Evolutionary conservation across 179 eudicot genomes (phyloP).

Genomic region (Nepenthes alata): DNA sequence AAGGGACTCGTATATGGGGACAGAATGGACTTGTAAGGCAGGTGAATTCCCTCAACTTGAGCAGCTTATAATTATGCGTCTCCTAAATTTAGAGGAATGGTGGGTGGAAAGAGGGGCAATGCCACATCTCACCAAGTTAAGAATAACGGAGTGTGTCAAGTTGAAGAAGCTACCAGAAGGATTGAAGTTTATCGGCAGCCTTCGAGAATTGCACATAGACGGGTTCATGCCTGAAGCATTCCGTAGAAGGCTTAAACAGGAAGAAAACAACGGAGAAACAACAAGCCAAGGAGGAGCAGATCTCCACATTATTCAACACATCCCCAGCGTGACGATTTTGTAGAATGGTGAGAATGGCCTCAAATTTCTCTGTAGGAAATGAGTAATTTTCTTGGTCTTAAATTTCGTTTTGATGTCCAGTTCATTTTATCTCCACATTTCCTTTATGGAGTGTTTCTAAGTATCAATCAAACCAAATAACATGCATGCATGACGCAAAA

Average conservation of each 20-base stretch:
- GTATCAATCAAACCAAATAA: too few relatives aligned
- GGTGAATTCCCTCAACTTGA: slow-evolving; percentile 23
- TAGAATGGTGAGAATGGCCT: too few relatives aligned
- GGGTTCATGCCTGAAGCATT: neutral
- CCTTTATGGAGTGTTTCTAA: too few relatives aligned
- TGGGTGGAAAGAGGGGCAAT: slow-evolving; percentile 23
- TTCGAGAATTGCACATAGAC: slow-evolving; percentile 8
- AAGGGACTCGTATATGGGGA: neutral
- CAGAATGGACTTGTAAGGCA: neutral
- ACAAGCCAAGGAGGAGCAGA: slow-evolving; percentile 8
- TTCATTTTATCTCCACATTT: too few relatives aligned
- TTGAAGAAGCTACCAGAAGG: slow-evolving; percentile 20
- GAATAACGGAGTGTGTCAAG: slow-evolving; percentile 4
- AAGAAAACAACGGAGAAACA: neutral
- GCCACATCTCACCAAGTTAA: slow-evolving; percentile 14
- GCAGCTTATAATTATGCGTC: slow-evolving; percentile 6
- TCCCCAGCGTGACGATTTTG: neutral
- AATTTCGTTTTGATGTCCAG: too few relatives aligned
- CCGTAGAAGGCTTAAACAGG: neutral
- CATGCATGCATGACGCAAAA: too few relatives aligned
- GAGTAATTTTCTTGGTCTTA: too few relatives aligned
- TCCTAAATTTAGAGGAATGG: slow-evolving; percentile 15
- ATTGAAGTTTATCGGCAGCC: slow-evolving; percentile 12
- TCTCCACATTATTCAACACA: slow-evolving; percentile 6
- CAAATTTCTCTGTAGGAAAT: too few relatives aligned